Evolutionary conservation across 2,329 filamentous ascomycete genomes (phyloP).

Genomic region (Penicillium vulpinum): DNA sequence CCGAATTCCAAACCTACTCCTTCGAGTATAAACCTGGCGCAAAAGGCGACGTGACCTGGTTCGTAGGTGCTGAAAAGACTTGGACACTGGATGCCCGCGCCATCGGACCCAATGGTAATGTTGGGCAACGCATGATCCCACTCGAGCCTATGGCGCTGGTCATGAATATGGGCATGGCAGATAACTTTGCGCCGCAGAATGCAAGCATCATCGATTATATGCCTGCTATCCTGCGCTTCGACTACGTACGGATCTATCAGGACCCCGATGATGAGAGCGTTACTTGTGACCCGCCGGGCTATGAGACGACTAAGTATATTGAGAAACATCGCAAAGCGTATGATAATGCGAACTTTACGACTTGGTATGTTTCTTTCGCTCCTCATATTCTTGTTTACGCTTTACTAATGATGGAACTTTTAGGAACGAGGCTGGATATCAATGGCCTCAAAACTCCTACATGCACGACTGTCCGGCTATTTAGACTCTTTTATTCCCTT

Average conservation of each 20-base stretch:
- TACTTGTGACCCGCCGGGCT: constrained; percentile 68
- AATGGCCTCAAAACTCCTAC: constrained; percentile 63
- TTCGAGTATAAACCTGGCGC: constrained; percentile 64
- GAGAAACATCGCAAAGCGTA: constrained; percentile 61
- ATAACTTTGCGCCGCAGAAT: constrained; percentile 64
- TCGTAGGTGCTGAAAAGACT: constrained; percentile 63
- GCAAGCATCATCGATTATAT: constrained; percentile 57
- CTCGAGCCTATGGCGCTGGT: constrained; percentile 68
- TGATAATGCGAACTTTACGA: constrained; percentile 63
- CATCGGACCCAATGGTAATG: constrained; percentile 67
- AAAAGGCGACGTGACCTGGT: constrained; percentile 66
- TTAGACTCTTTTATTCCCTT: constrained; percentile 3
- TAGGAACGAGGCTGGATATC: constrained; percentile 53
- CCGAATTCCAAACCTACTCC: constrained; percentile 62
- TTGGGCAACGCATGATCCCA: constrained; percentile 65
- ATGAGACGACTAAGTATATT: constrained; percentile 68
- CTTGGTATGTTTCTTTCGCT: constrained; percentile 51
- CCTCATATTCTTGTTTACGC: background rate
- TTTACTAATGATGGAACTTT: background rate
- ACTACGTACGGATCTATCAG: constrained; percentile 72
- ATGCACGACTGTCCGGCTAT: constrained; percentile 55
- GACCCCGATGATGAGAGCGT: constrained; percentile 58
- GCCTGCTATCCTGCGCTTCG: constrained; percentile 66
- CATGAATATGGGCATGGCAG: constrained; percentile 70
- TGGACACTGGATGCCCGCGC: constrained; percentile 63